Evolutionary conservation across 1,139 yeast genomes (phyloP).

Genomic region (Diutina pseudorugosa): DNA sequence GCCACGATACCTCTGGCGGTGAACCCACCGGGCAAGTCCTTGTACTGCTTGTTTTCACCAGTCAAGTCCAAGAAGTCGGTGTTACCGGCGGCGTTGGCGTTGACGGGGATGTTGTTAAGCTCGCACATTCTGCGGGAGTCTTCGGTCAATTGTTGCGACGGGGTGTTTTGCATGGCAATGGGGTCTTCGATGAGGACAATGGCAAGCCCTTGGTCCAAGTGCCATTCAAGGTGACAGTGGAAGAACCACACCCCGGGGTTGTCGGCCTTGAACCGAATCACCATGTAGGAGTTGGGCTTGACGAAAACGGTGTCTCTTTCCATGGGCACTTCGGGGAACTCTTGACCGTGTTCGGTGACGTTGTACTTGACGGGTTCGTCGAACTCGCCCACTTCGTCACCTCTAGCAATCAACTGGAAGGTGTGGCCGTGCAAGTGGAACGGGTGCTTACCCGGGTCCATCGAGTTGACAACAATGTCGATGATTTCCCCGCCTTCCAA

Average conservation of each 20-base stretch:
- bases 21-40: constrained; percentile 69
- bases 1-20: constrained; percentile 88
- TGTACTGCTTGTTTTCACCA: constrained; percentile 60
- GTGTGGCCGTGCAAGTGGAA: constrained; percentile 79
- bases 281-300: constrained; percentile 57
- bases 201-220: constrained; percentile 50
- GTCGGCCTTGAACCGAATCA: constrained; percentile 42
- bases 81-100: constrained; percentile 86
- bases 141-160: constrained; percentile 35
- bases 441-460: constrained; percentile 75
- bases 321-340: constrained; percentile 42
- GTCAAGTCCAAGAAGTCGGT: constrained; percentile 48
- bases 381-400: constrained; percentile 16
- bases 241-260: constrained; percentile 56
- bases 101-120: constrained; percentile 9
- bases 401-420: constrained; percentile 45
- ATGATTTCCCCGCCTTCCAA: constrained; percentile 54
- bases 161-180: constrained; percentile 36
- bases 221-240: constrained; percentile 61
- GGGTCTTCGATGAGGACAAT: constrained; percentile 41
- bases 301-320: constrained; percentile 59
- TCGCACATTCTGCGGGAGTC: constrained; percentile 12
- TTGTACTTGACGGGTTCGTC: constrained; percentile 28
- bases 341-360: constrained; percentile 17
- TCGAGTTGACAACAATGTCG: constrained; percentile 58